These are phyloP conservation scores for Fomitopsis serialis DNA, from an alignment of 768 basidiomycete species.

Conservation along the genomic window DNA sequence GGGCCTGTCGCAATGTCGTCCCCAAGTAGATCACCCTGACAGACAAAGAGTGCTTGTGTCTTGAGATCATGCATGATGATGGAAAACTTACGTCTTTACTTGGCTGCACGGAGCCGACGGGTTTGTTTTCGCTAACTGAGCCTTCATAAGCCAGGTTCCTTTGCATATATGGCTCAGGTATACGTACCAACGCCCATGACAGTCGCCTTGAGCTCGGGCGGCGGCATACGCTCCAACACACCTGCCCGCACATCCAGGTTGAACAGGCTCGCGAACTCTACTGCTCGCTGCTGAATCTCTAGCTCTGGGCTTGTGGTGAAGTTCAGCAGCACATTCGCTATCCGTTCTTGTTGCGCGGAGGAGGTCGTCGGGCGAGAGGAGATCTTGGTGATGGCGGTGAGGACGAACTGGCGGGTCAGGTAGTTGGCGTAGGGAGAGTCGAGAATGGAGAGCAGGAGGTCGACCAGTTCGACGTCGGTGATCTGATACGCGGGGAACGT, in stretches of 20 bases:
- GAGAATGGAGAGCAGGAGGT: constrained; percentile 80
- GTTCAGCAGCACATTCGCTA: constrained; percentile 69
- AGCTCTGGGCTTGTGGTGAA: constrained; percentile 88
- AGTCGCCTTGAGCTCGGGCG: constrained; percentile 95
- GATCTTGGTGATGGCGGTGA: constrained; percentile 87
- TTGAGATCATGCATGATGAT: constrained; percentile 4
- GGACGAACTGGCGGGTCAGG: constrained; percentile 87
- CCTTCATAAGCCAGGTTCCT: constrained; percentile 5
- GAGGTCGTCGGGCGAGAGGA: constrained; percentile 72
- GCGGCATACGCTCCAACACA: constrained; percentile 97
- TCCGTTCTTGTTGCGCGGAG: constrained; percentile 66
- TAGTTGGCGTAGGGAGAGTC: constrained; percentile 94
- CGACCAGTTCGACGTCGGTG: constrained; percentile 76
- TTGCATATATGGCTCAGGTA: background rate
- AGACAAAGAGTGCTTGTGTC: background rate
- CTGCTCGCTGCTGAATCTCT: constrained; percentile 92
- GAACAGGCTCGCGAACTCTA: constrained; percentile 89
- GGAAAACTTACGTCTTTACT: constrained; percentile 56
- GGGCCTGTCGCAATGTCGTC: constrained; percentile 55
- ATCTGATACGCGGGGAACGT: constrained; percentile 38
- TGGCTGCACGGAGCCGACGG: constrained; percentile 84
- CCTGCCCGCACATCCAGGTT: constrained; percentile 71
- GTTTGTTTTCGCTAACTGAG: constrained; percentile 90
- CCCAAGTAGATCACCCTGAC: constrained; percentile 70
- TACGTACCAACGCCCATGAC: constrained; percentile 85